Evolutionary conservation across 352 stramenopile genomes (phyloP).

Genomic region (Salisapilia sapeloensis): DNA sequence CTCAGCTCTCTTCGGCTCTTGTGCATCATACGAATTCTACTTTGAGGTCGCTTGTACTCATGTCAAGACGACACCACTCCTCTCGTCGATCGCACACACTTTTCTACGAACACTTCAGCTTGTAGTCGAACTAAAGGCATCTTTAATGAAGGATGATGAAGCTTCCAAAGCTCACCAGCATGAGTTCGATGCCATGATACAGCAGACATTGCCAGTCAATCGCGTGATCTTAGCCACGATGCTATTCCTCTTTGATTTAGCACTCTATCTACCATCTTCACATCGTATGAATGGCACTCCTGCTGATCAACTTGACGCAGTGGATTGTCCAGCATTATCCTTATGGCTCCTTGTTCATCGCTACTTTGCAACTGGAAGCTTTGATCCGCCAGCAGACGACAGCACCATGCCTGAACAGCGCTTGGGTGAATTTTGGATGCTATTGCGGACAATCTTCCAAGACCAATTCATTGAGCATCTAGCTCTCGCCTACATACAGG

Average conservation of each 20-base stretch:
- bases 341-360: conserved; percentile 39
- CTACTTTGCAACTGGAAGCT: conserved; percentile 7
- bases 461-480: conserved; percentile 15
- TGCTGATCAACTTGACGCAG: not conserved
- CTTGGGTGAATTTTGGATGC: conserved; percentile 1
- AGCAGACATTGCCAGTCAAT: conserved; percentile 13
- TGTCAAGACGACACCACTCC: conserved; percentile 28
- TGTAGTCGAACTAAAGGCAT: conserved; percentile 15
- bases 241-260: conserved; percentile 63
- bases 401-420: not conserved
- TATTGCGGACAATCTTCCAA: not conserved
- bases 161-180: not conserved
- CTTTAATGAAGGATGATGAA: not conserved
- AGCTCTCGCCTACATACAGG: conserved; percentile 16
- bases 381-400: not conserved
- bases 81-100: conserved; percentile 27
- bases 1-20: conserved; percentile 24
- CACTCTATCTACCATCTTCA: conserved; percentile 44
- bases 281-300: conserved; percentile 11
- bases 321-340: conserved; percentile 17
- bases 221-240: conserved; percentile 23
- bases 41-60: conserved; percentile 37
- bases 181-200: conserved; percentile 3
- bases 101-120: conserved; percentile 44
- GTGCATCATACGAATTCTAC: conserved; percentile 43